Conservation (phyloP, 345 rosid genomes). For the Lepidium didymum region DNA sequence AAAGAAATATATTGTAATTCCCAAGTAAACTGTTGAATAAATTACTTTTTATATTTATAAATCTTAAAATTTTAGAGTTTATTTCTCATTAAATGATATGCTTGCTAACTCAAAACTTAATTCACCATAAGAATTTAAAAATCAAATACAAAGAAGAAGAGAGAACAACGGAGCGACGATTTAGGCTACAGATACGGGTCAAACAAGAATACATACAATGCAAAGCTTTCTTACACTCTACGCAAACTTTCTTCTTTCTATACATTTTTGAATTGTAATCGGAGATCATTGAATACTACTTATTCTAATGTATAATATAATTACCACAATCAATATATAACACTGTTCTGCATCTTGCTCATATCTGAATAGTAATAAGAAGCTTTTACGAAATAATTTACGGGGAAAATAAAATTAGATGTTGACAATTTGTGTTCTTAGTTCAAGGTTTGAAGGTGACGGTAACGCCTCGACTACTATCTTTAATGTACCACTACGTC, state of each 20-base stretch:
- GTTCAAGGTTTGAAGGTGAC: conserved; percentile 7
- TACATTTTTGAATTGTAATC: not conserved
- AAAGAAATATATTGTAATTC: not conserved
- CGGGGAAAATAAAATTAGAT: not conserved
- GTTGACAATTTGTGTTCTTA: conserved; percentile 1
- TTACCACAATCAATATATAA: not conserved
- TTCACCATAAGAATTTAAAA: not conserved
- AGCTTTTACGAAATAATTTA: not conserved
- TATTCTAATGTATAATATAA: not conserved
- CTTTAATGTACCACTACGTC: no score
- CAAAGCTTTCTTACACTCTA: conserved; percentile 44
- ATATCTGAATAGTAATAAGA: not conserved
- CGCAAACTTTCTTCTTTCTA: conserved; percentile 35
- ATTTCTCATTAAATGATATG: not conserved
- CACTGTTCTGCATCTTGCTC: not conserved
- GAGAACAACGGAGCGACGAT: conserved; percentile 51
- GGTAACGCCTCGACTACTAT: no score
- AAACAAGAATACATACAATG: conserved; percentile 53
- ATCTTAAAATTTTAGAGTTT: not conserved
- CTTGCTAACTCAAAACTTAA: not conserved
- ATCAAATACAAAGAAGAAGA: conserved; percentile 21
- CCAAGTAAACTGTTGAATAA: not conserved
- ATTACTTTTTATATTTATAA: not conserved
- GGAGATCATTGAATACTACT: not conserved
- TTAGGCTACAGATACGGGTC: conserved; percentile 72